phyloP scores from a whole-genome alignment of 495 filamentous ascomycete genomes.

The Penicillium silybi region DNA sequence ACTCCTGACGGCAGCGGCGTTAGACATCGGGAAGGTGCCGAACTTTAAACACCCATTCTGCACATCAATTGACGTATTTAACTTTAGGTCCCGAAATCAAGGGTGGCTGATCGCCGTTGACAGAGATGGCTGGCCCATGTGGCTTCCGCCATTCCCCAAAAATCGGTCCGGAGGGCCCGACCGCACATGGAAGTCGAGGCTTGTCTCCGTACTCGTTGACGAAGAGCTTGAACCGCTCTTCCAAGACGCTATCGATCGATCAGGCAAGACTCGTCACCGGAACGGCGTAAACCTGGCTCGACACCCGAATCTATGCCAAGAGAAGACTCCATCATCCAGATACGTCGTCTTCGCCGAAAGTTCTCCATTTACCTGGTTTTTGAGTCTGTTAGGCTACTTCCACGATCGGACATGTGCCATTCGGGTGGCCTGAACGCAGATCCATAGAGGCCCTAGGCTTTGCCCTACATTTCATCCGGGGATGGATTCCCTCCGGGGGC shows the following conservation, averaged over 20 bases:
- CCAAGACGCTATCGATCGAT: slow-evolving; percentile 1
- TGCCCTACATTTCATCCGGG: neutral
- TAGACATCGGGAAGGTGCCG: neutral
- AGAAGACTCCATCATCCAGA: too few species aligned
- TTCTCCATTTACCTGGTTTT: too few species aligned
- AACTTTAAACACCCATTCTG: neutral
- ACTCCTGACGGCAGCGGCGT: neutral
- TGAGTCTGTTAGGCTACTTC: too few species aligned
- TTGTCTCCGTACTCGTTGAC: neutral
- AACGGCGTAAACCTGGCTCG: neutral
- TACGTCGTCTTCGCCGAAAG: too few species aligned
- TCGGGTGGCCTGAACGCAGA: too few species aligned
- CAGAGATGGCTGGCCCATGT: neutral
- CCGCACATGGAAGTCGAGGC: neutral
- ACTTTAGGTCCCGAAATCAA: neutral
- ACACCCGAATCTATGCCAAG: neutral
- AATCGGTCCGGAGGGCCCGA: neutral
- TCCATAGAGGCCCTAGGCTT: too few species aligned
- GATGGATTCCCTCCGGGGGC: too few species aligned
- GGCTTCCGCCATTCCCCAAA: neutral
- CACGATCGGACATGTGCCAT: too few species aligned
- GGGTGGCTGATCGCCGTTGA: slow-evolving; percentile 3
- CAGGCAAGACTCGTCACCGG: neutral
- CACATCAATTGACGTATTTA: neutral
- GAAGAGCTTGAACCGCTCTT: neutral